Evolutionary conservation across 768 basidiomycete species (phyloP), one percentile per base, ranked within the genome.

Genomic region (Daedaleopsis sinensis): DNA sequence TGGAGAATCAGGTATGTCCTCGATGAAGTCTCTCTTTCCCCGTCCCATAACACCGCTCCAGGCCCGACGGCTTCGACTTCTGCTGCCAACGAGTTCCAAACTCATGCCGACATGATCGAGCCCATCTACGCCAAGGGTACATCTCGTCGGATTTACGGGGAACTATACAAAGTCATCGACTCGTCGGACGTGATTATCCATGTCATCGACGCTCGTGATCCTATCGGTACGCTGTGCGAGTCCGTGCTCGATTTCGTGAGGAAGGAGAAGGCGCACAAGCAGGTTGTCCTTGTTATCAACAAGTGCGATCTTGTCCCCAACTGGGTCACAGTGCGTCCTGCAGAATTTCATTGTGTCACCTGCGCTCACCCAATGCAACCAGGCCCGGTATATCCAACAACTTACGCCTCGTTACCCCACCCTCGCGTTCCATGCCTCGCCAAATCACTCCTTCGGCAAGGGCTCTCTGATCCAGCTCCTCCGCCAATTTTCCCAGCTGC

Each of bases 391-490:
- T 77, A 93, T 98, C 67, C 90, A 96, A 77, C 90, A 97, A 71
- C 86, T 98, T 21, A 96, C 94, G 0, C 92, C 96, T 50, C 88
- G 89, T 58, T 97, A 94, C 70, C 96, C 96, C 10, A 98, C 96
- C 6, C 90, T 99, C 67, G 96, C 96, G 2, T 98, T 98, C 82
- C 96, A 99, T 72, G 97, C 96, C 8, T 98, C 96, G 21, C 95
- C 96, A 48, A 97, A 97, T 74, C 96, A 99, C 78, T 97, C 96
- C 1, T 99, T 99, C 71, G 97, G 96, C 69, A 98, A 99, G 77
- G 96, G 96, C 19, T 94, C 97, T 19, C 87, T 99, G 62, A 99
- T 99, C 68, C 95, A 97, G 75, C 85, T 98, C 48, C 84, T 99
- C 49, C 86, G 97, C 27, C 97, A 98, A 72, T 99, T 99, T 75